Evolutionary conservation across 2,329 filamentous ascomycete species (phyloP).

Genomic region (Diaporthe destruens): DNA sequence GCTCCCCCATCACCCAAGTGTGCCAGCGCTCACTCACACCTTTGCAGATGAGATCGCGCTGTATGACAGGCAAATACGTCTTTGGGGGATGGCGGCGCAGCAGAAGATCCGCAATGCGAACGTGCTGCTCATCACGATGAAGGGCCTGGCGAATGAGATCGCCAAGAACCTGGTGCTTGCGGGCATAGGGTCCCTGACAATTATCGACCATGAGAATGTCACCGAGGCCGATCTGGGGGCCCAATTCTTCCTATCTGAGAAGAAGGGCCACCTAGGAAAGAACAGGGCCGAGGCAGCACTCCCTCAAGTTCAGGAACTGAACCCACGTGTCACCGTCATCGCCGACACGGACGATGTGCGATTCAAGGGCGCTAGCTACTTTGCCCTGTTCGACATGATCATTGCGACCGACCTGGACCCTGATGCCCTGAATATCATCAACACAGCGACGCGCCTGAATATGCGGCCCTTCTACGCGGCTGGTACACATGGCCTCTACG

Average conservation of each 20-base stretch:
- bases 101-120: constrained; percentile 91
- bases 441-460: constrained; percentile 85
- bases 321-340: constrained; percentile 85
- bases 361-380: constrained; percentile 79
- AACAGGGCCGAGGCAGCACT: constrained; percentile 88
- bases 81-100: constrained; percentile 97
- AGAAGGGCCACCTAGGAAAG: constrained; percentile 78
- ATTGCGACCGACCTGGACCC: constrained; percentile 92
- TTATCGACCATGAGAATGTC: constrained; percentile 83
- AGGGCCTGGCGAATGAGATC: constrained; percentile 91
- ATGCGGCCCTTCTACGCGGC: constrained; percentile 90
- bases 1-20: not conserved
- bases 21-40: constrained; percentile 11
- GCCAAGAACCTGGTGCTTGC: constrained; percentile 98
- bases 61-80: constrained; percentile 95
- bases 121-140: constrained; percentile 89
- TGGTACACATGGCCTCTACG: constrained; percentile 88
- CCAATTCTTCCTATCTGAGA: constrained; percentile 81
- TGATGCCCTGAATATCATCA: constrained; percentile 80
- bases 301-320: constrained; percentile 84
- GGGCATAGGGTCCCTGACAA: constrained; percentile 89
- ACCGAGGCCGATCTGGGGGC: constrained; percentile 84
- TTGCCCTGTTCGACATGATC: constrained; percentile 82
- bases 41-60: constrained; percentile 89
- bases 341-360: constrained; percentile 77